Evolutionary conservation across 345 rosid species (phyloP).

Genomic region (Hypericum androsaemum): DNA sequence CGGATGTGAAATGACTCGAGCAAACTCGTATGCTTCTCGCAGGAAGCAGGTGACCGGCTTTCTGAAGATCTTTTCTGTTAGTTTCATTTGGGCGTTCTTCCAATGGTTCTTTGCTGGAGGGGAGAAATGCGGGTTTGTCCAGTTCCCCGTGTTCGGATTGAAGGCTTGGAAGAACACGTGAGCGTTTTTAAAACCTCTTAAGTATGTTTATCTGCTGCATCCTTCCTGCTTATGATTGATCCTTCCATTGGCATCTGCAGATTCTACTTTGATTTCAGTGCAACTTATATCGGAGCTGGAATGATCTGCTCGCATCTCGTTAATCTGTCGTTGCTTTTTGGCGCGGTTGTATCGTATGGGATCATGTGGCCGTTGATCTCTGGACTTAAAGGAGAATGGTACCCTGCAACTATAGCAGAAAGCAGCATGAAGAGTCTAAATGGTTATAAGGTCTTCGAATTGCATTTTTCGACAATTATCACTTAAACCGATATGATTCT

Average conservation of each 20-base stretch:
- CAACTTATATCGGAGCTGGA: slow-evolving; percentile 88
- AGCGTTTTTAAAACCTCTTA: slow-evolving; percentile 12
- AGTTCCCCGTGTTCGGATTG: slow-evolving; percentile 78
- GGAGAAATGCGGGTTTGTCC: slow-evolving; percentile 54
- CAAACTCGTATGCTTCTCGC: slow-evolving; percentile 13
- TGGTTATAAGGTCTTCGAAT: slow-evolving; percentile 63
- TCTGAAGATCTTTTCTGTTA: slow-evolving; percentile 46
- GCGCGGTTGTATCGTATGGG: slow-evolving; percentile 88
- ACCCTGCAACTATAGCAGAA: slow-evolving; percentile 34
- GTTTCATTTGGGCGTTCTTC: slow-evolving; percentile 79
- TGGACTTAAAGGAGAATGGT: slow-evolving; percentile 69
- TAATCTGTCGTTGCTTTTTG: slow-evolving; percentile 77
- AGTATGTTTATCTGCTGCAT: slow-evolving; percentile 2
- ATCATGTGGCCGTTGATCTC: slow-evolving; percentile 87
- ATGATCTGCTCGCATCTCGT: slow-evolving; percentile 97
- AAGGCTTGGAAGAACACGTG: slow-evolving; percentile 74
- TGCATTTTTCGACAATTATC: not conserved
- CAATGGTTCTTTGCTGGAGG: slow-evolving; percentile 83
- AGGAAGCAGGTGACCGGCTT: slow-evolving; percentile 81
- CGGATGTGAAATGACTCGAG: not conserved
- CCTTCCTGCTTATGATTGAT: not conserved
- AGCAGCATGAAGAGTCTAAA: slow-evolving; percentile 81
- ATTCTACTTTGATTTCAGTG: slow-evolving; percentile 81
- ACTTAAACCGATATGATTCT: too few relatives aligned
- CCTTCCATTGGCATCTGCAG: slow-evolving; percentile 33